Conservation (phyloP, 257 asterid species). For the Solanum peruvianum region DNA sequence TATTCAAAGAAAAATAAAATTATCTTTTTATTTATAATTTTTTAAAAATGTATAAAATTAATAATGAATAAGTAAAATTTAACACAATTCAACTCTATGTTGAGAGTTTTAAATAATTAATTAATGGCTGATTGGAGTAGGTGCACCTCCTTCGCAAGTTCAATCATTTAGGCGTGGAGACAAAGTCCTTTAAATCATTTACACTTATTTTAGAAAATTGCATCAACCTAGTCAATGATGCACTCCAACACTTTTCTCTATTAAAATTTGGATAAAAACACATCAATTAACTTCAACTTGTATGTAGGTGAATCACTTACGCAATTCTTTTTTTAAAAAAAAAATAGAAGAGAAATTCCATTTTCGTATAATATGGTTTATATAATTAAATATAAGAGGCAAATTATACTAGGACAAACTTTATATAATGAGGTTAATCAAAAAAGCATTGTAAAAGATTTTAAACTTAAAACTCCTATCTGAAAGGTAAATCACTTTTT, state of each 20-base stretch:
- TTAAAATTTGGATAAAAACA: too few relatives aligned
- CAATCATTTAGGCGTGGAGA: neutral
- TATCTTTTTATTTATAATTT: too few relatives aligned
- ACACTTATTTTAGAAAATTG: neutral
- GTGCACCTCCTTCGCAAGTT: neutral
- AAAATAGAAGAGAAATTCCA: neutral
- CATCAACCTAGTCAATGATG: neutral
- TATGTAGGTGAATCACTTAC: neutral
- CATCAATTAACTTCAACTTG: neutral
- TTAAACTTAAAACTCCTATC: neutral
- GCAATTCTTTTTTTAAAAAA: neutral
- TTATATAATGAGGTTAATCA: too few relatives aligned
- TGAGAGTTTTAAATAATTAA: neutral
- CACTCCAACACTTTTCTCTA: neutral
- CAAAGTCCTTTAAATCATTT: neutral
- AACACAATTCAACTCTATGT: neutral
- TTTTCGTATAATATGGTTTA: neutral
- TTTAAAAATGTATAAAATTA: rapidly evolving
- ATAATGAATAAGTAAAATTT: too few relatives aligned
- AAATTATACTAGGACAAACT: neutral
- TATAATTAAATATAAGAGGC: neutral
- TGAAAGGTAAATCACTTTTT: neutral
- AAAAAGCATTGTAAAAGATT: neutral
- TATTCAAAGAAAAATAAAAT: too few relatives aligned
- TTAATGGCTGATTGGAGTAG: neutral